Conservation (phyloP, 495 filamentous ascomycete species). For the Lasiosphaeria hispida region DNA sequence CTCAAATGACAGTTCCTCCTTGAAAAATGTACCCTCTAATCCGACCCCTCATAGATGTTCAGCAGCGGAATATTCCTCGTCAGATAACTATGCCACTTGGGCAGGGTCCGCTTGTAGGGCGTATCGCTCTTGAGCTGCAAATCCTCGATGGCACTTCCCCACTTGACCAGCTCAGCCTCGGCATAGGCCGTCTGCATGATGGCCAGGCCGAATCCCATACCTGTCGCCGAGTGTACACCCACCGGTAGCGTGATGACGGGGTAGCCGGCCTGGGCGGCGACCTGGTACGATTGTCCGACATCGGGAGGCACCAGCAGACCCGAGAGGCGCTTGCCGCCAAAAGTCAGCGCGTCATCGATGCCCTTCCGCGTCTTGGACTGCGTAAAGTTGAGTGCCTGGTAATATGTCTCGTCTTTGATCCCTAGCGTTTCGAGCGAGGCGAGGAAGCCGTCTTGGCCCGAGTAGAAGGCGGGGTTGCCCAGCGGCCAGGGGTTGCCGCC, state of each 20-base stretch:
- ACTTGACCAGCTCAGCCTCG: slow-evolving; percentile 60
- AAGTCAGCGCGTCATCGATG: slow-evolving; percentile 62
- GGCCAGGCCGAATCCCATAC: slow-evolving; percentile 69
- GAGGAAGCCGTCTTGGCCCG: slow-evolving; percentile 68
- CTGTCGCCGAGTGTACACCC: slow-evolving; percentile 48
- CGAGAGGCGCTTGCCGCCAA: slow-evolving; percentile 49
- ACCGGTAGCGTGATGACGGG: slow-evolving; percentile 69
- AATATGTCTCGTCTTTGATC: slow-evolving; percentile 64
- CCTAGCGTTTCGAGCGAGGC: slow-evolving; percentile 59
- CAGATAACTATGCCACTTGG: slow-evolving; percentile 22
- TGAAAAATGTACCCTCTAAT: slow-evolving; percentile 4
- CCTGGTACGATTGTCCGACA: slow-evolving; percentile 58
- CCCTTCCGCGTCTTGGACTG: slow-evolving; percentile 58
- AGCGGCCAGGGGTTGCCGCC: slow-evolving; percentile 61
- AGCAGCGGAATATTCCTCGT: slow-evolving; percentile 23
- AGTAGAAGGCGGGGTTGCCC: slow-evolving; percentile 58
- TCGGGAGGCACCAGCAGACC: slow-evolving; percentile 66
- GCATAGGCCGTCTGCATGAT: slow-evolving; percentile 65
- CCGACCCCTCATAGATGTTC: slow-evolving; percentile 22
- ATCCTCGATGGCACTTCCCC: slow-evolving; percentile 69
- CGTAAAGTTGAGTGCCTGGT: slow-evolving; percentile 59
- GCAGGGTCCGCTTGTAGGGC: slow-evolving; percentile 19
- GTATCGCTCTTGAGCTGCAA: slow-evolving; percentile 15
- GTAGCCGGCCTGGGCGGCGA: slow-evolving; percentile 60
- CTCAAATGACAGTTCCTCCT: too few species aligned